Conservation (phyloP, 1,284 basidiomycete genomes). For the Sanguinoderma infundibulare region DNA sequence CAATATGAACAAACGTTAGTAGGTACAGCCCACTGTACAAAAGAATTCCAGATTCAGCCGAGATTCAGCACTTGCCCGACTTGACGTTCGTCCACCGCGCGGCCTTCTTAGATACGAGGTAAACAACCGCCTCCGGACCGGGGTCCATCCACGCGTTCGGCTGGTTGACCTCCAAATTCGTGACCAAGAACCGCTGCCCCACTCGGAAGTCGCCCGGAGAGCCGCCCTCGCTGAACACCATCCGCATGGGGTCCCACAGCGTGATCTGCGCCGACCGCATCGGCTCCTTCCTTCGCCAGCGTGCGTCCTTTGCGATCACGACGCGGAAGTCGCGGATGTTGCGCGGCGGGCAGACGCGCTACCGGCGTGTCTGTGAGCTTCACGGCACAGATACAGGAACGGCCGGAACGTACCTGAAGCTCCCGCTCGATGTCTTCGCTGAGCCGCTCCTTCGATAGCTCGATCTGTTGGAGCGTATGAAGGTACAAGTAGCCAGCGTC, state of each 20-base stretch:
- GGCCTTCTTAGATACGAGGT: slow-evolving; percentile 31
- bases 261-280: slow-evolving; percentile 76
- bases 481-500: slow-evolving; percentile 70
- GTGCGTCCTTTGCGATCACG: slow-evolving; percentile 75
- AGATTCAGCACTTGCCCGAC: slow-evolving; percentile 3
- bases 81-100: slow-evolving; percentile 31
- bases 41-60: background rate
- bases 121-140: slow-evolving; percentile 30
- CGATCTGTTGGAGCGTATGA: slow-evolving; percentile 55
- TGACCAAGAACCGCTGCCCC: slow-evolving; percentile 72
- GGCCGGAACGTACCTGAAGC: slow-evolving; percentile 43
- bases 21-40: no score
- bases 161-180: slow-evolving; percentile 34
- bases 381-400: background rate
- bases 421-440: slow-evolving; percentile 71
- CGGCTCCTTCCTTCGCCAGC: slow-evolving; percentile 50
- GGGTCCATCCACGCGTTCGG: slow-evolving; percentile 33
- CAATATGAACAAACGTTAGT: no score
- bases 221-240: slow-evolving; percentile 55
- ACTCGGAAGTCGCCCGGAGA: slow-evolving; percentile 59
- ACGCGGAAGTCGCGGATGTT: slow-evolving; percentile 84
- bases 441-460: slow-evolving; percentile 54
- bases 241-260: slow-evolving; percentile 78
- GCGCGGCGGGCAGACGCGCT: slow-evolving; percentile 79
- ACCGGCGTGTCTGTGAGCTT: background rate